These are phyloP conservation scores for Miscanthus sacchariflorus DNA, from an alignment of 202 grass and related monocot genomes.

Conservation along the genomic window DNA sequence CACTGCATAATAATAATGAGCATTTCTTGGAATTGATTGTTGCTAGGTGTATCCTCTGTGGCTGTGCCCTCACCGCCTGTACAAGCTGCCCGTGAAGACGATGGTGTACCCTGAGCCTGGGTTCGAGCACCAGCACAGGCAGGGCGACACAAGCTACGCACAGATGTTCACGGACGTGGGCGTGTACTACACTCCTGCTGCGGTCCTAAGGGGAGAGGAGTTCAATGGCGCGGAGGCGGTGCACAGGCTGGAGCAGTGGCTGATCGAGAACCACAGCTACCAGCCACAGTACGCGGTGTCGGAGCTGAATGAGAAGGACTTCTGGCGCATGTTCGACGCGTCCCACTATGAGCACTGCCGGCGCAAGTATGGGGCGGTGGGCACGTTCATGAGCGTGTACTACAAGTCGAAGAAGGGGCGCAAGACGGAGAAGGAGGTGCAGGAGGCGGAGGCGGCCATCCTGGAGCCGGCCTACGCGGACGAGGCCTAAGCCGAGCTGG, in stretches of 20 bases:
- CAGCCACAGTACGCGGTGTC: slow-evolving; percentile 91
- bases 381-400: slow-evolving; percentile 95
- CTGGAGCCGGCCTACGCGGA: slow-evolving; percentile 78
- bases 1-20: neutral
- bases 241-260: slow-evolving; percentile 75
- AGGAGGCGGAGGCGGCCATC: slow-evolving; percentile 86
- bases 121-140: slow-evolving; percentile 79
- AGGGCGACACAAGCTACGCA: slow-evolving; percentile 80
- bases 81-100: slow-evolving; percentile 87
- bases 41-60: slow-evolving; percentile 86
- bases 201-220: slow-evolving; percentile 72
- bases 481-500: neutral
- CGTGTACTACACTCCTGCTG: slow-evolving; percentile 78
- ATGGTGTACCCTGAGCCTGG: slow-evolving; percentile 89
- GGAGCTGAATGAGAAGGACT: slow-evolving; percentile 90
- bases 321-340: slow-evolving; percentile 93
- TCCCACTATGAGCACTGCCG: slow-evolving; percentile 87
- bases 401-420: slow-evolving; percentile 96
- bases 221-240: slow-evolving; percentile 72
- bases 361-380: slow-evolving; percentile 67
- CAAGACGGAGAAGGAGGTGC: slow-evolving; percentile 98
- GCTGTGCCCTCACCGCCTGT: slow-evolving; percentile 90
- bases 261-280: slow-evolving; percentile 91
- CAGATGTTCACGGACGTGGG: slow-evolving; percentile 94
- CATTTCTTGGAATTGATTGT: neutral